Base-by-base conservation (phyloP, 2,329 filamentous ascomycete species). In the Didymella lethalis region DNA sequence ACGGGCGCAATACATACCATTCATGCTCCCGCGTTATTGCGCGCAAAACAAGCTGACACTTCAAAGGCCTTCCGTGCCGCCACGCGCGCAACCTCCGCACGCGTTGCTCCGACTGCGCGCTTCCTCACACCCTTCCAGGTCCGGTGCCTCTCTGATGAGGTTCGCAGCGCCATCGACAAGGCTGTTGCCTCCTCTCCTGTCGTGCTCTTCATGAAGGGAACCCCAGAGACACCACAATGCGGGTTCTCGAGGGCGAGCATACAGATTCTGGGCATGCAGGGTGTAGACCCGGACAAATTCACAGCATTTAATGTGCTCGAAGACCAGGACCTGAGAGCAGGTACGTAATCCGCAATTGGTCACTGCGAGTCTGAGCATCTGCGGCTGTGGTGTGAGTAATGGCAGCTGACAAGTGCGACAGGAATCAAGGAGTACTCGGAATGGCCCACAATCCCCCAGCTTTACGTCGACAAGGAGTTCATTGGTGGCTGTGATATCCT, bases 381-480 rank as follows among this genome's bases (percentile, higher is more conserved):
- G 18, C 20, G 20, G 7, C 50, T 34, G 20, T 40, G 23, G 47
- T 14, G 28, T 44, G 23, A 32, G 28, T 18, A 40, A 16, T 31
- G 25, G 11, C 47, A 57, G 54, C 63, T 70, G 59, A 69, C 59
- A 59, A 58, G 48, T 64, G 20, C 7, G 16, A 43, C 66, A 93
- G 94, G 95, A 51, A 97, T 99, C 82, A 99, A 99, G 82, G 94
- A 99, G 80, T 99, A 95, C 83, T 97, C 93, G 1, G 95, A 98
- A 76, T 99, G 95, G 95, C 95, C 95, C 14, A 99, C 95, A 20
- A 98, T 99, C 76, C 95, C 95, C 7, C 95, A 99, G 79, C 85
- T 99, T 18, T 99, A 98, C 79, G 84, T 99, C 50, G 88, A 96
- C 64, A 94, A 94, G 81, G 94, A 99, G 77, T 99, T 99, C 76